Conservation (phyloP, 257 asterid genomes). For the Nicotiana paniculata region DNA sequence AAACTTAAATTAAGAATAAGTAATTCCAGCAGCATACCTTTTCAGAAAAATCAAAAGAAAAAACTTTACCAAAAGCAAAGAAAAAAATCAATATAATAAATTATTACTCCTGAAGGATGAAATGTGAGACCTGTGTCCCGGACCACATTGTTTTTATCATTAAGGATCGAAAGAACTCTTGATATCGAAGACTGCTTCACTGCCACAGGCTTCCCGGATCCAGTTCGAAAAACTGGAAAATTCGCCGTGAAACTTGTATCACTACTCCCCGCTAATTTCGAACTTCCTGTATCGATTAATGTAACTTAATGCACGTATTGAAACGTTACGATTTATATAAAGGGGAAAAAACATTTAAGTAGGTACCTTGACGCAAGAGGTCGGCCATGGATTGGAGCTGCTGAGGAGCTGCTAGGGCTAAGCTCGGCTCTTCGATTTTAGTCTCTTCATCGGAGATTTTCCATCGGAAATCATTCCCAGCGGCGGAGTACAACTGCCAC, state of each 20-base stretch:
- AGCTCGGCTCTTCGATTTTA: conserved; percentile 16
- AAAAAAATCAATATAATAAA: neutral
- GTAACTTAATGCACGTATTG: neutral
- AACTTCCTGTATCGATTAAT: conserved; percentile 34
- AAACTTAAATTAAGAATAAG: neutral
- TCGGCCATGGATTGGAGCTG: conserved; percentile 87
- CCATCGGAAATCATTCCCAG: conserved; percentile 60
- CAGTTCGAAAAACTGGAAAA: conserved; percentile 53
- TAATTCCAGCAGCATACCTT: neutral
- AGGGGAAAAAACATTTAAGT: neutral
- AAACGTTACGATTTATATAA: neutral
- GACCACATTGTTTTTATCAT: conserved; percentile 26
- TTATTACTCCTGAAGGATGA: neutral
- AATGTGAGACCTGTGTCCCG: neutral
- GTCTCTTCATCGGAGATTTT: conserved; percentile 31
- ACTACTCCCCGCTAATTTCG: conserved; percentile 45
- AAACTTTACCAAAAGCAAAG: neutral
- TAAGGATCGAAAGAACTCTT: conserved; percentile 60
- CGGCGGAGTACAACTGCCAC: conserved; percentile 68
- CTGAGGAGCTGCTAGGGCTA: conserved; percentile 17
- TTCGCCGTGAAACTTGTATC: conserved; percentile 17
- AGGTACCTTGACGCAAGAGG: conserved; percentile 68
- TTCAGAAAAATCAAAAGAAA: neutral
- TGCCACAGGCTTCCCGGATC: conserved; percentile 53
- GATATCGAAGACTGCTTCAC: conserved; percentile 58